phyloP scores from a whole-genome alignment of 208 protist species.

The Acanthamoeba triangularis region DNA sequence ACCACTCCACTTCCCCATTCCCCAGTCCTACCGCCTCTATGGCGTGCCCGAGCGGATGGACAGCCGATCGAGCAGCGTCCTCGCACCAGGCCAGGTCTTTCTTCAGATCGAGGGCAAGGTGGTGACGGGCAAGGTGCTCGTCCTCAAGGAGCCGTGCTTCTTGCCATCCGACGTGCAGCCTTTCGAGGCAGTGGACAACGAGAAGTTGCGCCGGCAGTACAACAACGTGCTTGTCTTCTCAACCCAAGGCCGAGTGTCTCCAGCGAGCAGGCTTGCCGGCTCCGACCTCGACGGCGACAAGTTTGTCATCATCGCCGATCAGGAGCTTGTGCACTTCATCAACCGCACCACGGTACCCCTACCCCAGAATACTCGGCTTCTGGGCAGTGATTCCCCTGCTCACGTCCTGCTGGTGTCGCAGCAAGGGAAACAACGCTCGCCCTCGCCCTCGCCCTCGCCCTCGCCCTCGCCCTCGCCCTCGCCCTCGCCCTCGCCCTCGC shows the following conservation, averaged over 20 bases:
- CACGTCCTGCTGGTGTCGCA: no score
- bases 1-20: slow-evolving; percentile 25
- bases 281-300: slow-evolving; percentile 44
- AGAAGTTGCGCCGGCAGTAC: neutral
- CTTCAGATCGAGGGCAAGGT: neutral
- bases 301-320: neutral
- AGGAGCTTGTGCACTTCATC: neutral
- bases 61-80: neutral
- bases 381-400: neutral
- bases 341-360: neutral
- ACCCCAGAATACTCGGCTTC: neutral
- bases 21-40: neutral
- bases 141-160: slow-evolving; percentile 37
- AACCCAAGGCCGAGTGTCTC: neutral
- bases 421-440: no score
- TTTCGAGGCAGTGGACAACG: neutral
- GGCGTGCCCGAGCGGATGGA: neutral
- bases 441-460: no score
- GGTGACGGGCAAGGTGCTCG: neutral
- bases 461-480: no score
- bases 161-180: neutral
- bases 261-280: neutral
- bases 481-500: no score
- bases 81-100: neutral
- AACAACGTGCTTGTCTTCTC: slow-evolving; percentile 5